Base-by-base conservation (phyloP, 2,329 filamentous ascomycete species). In the Dryadomyces quercivorus region DNA sequence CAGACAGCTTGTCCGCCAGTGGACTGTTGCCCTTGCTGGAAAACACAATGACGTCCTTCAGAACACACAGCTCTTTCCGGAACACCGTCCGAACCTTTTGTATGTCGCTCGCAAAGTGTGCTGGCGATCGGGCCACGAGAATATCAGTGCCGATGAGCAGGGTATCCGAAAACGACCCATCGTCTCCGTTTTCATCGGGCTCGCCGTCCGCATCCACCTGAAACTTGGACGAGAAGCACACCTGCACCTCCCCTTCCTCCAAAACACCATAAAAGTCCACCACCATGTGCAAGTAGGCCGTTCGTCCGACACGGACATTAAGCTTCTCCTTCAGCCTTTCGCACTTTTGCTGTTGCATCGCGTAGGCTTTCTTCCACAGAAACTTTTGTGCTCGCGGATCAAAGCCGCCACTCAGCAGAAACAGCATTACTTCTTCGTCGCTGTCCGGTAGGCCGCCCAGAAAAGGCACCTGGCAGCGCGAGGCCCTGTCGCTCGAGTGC, bases 41-140 rank as follows among this genome's bases (percentile, higher is more conserved):
- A 60, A 97, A 96, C 0, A 96, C 76, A 15, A 93, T 75, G 1
- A 95, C 82, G 61, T 96, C 85, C 57, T 85, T 85, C 0, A 95
- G 67, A 2, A 80, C 77, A 3, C 82, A 78, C 0, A 92, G 69
- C 45, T 82, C 74, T 0, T 75, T 73, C n/a, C 71, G 75, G 57
- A 76, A 80, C 0, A 83, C 79, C 0, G 74, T 77, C 42, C 68
- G 74, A 8, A 85, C 83, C 54, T 77, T 84, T 61, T 91, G 87
- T 0, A 92, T 81, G 58, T 93, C 87, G 31, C 82, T 87, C 0
- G 75, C 72, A 21, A 84, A 79, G 61, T 88, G 80, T 0, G 85
- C 82, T 0, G 87, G 87, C 1, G 82, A 80, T 20, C 87, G 75
- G 0, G 82, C 81, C 0, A 91, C 82, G 0, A 92, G 70, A 0